A percentile compares a stretch with the other conserved stretches of the same genome.
These are phyloP conservation scores for Paraphaeosphaeria minitans DNA, from an alignment of 2,329 filamentous ascomycete species.

Conservation along the genomic window DNA sequence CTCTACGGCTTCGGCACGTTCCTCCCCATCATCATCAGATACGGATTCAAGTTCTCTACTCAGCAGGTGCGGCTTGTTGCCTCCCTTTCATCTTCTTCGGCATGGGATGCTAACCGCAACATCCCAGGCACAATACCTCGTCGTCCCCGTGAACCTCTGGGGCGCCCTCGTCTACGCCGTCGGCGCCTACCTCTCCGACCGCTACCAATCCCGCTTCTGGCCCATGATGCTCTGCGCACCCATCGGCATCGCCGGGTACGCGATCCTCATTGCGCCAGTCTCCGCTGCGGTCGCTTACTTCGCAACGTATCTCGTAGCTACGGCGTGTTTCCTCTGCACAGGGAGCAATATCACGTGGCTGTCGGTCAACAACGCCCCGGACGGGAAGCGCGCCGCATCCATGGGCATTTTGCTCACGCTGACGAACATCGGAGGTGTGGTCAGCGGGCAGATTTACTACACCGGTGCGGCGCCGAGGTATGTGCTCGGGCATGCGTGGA, in stretches of 20 bases:
- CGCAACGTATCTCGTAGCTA: slow-evolving; percentile 41
- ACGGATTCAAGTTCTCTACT: slow-evolving; percentile 48
- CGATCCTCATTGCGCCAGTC: slow-evolving; percentile 36
- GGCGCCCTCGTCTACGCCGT: slow-evolving; percentile 48
- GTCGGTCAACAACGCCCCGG: slow-evolving; percentile 36
- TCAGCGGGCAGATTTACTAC: slow-evolving; percentile 42
- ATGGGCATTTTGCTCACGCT: slow-evolving; percentile 39
- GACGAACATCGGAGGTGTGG: slow-evolving; percentile 43
- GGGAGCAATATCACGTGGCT: slow-evolving; percentile 44
- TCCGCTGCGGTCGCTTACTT: slow-evolving; percentile 34
- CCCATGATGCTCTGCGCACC: slow-evolving; percentile 42
- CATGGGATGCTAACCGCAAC: too few relatives aligned
- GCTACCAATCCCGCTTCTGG: slow-evolving; percentile 45
- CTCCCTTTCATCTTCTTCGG: too few relatives aligned
- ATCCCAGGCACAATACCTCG: slow-evolving; percentile 41
- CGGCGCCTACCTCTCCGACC: slow-evolving; percentile 48
- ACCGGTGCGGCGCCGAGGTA: slow-evolving; percentile 33
- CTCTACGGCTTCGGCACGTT: slow-evolving; percentile 51
- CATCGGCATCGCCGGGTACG: slow-evolving; percentile 39
- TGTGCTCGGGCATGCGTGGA: slow-evolving; percentile 45
- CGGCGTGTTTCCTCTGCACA: slow-evolving; percentile 42
- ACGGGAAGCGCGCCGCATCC: slow-evolving; percentile 41
- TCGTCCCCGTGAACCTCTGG: slow-evolving; percentile 51
- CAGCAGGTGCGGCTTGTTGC: slow-evolving; percentile 41
- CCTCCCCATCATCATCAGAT: slow-evolving; percentile 50